Conservation (phyloP, 2,329 filamentous ascomycete genomes). For the Sporothrix curviconia region DNA sequence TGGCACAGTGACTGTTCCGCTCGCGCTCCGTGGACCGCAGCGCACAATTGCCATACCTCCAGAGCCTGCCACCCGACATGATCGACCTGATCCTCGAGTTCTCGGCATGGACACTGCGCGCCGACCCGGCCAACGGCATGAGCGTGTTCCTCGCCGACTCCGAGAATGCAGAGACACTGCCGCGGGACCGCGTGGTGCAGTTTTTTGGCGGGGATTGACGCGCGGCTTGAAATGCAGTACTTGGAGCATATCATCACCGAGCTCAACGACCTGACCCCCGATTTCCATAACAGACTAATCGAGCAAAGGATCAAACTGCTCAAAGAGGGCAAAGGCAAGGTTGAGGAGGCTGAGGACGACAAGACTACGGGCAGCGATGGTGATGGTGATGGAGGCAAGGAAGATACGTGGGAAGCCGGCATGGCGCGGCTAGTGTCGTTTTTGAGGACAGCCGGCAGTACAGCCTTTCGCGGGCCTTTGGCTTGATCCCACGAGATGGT, state of each 20-base stretch:
- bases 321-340: conserved; percentile 26
- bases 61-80: conserved; percentile 76
- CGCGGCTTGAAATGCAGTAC: conserved; percentile 69
- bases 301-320: conserved; percentile 60
- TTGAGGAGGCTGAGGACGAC: conserved; percentile 10
- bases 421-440: conserved; percentile 67
- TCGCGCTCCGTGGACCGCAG: conserved; percentile 67
- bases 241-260: conserved; percentile 87
- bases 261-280: conserved; percentile 73
- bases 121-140: conserved; percentile 71
- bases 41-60: conserved; percentile 85
- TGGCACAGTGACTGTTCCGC: conserved; percentile 19
- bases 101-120: conserved; percentile 75
- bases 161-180: conserved; percentile 86
- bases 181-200: conserved; percentile 64
- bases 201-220: conserved; percentile 68
- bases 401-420: conserved; percentile 46
- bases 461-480: conserved; percentile 70
- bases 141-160: conserved; percentile 90
- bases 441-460: conserved; percentile 71
- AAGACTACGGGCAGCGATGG: conserved; percentile 26
- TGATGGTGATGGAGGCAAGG: background rate
- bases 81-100: conserved; percentile 90
- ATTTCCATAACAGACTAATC: conserved; percentile 80
- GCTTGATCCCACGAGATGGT: conserved; percentile 74